A percentile compares a stretch with the other conserved stretches of the same genome.
phyloP scores from a whole-genome alignment of 1,284 basidiomycete genomes.

The Xerocomus minutiporus region DNA sequence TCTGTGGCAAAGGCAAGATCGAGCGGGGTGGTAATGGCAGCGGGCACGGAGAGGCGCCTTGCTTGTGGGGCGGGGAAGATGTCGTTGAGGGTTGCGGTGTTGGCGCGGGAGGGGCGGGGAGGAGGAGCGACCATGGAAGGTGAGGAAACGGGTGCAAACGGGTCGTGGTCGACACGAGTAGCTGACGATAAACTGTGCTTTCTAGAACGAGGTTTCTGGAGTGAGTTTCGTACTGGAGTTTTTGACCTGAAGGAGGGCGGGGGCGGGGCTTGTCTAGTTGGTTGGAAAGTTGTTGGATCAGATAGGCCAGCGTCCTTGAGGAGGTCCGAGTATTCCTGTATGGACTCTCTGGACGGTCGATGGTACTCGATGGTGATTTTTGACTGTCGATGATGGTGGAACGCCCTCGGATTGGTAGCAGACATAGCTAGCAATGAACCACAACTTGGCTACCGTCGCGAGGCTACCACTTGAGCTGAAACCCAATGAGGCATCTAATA shows the following conservation, averaged over 20 bases:
- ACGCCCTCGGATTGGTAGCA: constrained; percentile 35
- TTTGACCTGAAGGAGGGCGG: constrained; percentile 35
- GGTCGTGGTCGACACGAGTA: constrained; percentile 46
- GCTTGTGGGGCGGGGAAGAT: constrained; percentile 44
- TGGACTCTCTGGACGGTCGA: constrained; percentile 58
- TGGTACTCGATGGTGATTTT: constrained; percentile 73
- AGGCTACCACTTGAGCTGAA: background rate
- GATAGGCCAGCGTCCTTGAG: constrained; percentile 53
- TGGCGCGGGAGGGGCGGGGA: constrained; percentile 73
- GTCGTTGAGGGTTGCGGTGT: constrained; percentile 74
- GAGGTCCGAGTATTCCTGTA: constrained; percentile 69
- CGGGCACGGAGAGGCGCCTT: constrained; percentile 53
- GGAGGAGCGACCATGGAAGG: constrained; percentile 45
- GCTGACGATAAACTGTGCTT: constrained; percentile 46
- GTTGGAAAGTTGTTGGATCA: constrained; percentile 34
- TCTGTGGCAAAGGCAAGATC: constrained; percentile 43
- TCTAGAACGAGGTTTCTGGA: constrained; percentile 52
- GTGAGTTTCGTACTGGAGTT: constrained; percentile 50
- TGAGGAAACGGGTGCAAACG: constrained; percentile 41
- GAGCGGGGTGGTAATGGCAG: constrained; percentile 27
- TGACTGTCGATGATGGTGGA: constrained; percentile 45
- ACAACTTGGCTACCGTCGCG: constrained; percentile 1
- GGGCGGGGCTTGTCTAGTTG: constrained; percentile 51
- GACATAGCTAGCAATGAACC: background rate
- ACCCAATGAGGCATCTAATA: background rate